These are phyloP conservation scores for Penicillium alfredii DNA, from an alignment of 495 filamentous ascomycete genomes.

Conservation along the genomic window DNA sequence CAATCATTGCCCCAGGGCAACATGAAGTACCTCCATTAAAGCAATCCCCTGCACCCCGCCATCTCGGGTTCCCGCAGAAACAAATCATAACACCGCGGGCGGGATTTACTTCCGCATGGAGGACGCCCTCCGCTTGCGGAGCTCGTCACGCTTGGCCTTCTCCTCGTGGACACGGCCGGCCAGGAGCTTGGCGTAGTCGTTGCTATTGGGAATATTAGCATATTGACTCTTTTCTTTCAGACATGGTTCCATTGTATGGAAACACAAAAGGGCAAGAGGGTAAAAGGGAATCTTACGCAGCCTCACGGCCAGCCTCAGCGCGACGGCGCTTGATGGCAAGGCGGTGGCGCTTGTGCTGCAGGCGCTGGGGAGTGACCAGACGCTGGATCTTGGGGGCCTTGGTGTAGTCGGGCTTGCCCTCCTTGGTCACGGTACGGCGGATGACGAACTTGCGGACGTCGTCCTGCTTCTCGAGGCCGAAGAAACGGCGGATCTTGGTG, in stretches of 20 bases:
- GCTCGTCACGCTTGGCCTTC: constrained; percentile 83
- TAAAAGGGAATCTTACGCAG: constrained; percentile 69
- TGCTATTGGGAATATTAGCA: constrained; percentile 44
- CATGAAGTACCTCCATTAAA: constrained; percentile 36
- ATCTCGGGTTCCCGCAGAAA: too few relatives aligned
- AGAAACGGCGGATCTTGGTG: constrained; percentile 98
- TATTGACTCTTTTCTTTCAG: too few relatives aligned
- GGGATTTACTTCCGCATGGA: constrained; percentile 83
- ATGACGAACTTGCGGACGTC: constrained; percentile 99
- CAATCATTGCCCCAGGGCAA: constrained; percentile 18
- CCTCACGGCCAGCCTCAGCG: constrained; percentile 91
- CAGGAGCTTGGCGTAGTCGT: constrained; percentile 89
- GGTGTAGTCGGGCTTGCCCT: constrained; percentile 96
- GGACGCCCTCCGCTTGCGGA: constrained; percentile 90
- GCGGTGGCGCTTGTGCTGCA: constrained; percentile 98
- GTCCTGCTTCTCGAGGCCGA: constrained; percentile 98
- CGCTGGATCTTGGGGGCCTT: constrained; percentile 99
- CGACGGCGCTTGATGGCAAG: constrained; percentile 96
- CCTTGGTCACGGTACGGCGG: constrained; percentile 94
- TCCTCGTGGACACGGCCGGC: constrained; percentile 93
- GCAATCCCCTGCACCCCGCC: too few relatives aligned
- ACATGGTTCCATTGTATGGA: constrained; percentile 5
- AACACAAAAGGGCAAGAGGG: neutral
- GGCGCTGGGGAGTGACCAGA: constrained; percentile 97
- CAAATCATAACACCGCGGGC: constrained; percentile 25